Percentiles rank a stretch among this genome's conserved stretches.
Evolutionary conservation across 192 early-diverging fungal species (phyloP).

Genomic region (Piromyces sp.): DNA sequence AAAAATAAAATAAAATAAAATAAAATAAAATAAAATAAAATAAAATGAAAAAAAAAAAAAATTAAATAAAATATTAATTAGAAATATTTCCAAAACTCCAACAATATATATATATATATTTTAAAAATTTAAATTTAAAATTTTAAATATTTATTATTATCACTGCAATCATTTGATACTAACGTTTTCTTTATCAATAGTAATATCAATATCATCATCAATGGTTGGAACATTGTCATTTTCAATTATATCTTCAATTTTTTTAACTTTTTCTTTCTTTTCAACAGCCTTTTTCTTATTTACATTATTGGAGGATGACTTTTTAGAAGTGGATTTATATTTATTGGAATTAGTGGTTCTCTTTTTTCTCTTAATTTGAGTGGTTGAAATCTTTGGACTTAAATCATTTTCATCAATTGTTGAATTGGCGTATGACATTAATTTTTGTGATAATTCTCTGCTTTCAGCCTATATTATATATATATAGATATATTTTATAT

Average conservation of each 20-base stretch:
- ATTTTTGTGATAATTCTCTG: not conserved
- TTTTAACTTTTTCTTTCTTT: not conserved
- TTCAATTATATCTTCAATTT: not conserved
- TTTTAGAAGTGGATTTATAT: not conserved
- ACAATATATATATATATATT: no score
- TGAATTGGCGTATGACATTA: not conserved
- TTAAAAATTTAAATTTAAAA: no score
- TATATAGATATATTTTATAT: no score
- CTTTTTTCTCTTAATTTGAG: not conserved
- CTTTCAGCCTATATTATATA: not conserved
- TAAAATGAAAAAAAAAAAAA: no score
- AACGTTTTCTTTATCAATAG: not conserved
- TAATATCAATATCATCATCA: not conserved
- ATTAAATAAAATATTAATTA: no score
- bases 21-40: no score
- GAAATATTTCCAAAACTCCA: no score
- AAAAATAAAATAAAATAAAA: no score
- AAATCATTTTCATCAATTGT: not conserved
- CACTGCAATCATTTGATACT: not conserved
- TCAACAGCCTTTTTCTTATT: not conserved
- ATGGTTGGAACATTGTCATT: not conserved
- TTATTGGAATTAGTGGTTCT: not conserved
- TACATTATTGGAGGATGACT: not conserved
- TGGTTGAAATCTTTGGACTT: not conserved
- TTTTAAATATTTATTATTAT: no score